Conservation (phyloP, 805 yeast species). For the Cyberlindnera amylophila region DNA sequence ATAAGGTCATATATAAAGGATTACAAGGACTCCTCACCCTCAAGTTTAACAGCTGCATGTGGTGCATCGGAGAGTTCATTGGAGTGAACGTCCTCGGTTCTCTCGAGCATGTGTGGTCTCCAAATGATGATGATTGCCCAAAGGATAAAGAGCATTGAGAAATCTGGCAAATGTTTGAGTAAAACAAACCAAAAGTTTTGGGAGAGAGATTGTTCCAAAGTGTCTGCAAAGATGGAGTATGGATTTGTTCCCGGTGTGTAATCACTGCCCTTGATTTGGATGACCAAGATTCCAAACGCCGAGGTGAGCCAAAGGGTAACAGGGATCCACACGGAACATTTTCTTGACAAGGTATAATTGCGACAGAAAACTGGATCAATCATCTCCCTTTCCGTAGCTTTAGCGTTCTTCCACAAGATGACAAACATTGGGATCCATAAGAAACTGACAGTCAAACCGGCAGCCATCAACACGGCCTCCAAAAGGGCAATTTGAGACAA, state of each 20-base stretch:
- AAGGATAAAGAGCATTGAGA: slow-evolving; percentile 12
- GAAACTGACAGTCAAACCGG: slow-evolving; percentile 12
- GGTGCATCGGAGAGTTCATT: slow-evolving; percentile 11
- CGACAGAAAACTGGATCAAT: slow-evolving; percentile 14
- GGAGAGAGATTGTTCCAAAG: slow-evolving; percentile 10
- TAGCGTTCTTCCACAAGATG: slow-evolving; percentile 17
- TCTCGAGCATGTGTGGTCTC: slow-evolving; percentile 14
- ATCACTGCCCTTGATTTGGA: neutral
- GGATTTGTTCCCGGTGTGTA: neutral
- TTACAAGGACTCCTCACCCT: too few species aligned
- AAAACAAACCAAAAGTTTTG: slow-evolving; percentile 13
- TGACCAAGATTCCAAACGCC: neutral
- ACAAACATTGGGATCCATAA: slow-evolving; percentile 21
- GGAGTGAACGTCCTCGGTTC: slow-evolving; percentile 14
- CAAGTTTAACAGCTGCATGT: slow-evolving; percentile 4
- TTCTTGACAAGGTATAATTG: slow-evolving; percentile 10
- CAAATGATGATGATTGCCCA: slow-evolving; percentile 14
- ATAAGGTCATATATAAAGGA: too few species aligned
- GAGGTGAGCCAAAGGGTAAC: slow-evolving; percentile 1
- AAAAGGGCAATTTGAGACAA: slow-evolving; percentile 1
- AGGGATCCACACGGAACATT: slow-evolving; percentile 10
- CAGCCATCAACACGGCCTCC: slow-evolving; percentile 12
- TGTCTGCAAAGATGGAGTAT: neutral
- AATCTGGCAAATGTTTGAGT: slow-evolving; percentile 12
- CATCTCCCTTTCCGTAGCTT: slow-evolving; percentile 14